phyloP scores from a whole-genome alignment of 345 rosid species.

The Eucalyptus curtisii region DNA sequence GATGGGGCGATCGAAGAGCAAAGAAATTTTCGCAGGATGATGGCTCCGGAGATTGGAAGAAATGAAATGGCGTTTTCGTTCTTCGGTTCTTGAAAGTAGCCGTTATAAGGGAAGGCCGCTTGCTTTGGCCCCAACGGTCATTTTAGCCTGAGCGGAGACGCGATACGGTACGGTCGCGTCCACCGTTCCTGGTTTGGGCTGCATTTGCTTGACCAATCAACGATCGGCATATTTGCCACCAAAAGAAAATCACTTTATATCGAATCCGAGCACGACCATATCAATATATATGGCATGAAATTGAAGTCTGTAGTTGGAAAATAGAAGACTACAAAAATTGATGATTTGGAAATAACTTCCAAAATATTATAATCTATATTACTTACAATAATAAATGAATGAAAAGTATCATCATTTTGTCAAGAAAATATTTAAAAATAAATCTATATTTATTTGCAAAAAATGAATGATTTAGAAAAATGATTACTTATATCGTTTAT shows the following conservation, averaged over 20 bases:
- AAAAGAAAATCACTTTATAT: background rate
- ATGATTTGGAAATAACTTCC: background rate
- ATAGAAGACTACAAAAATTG: background rate
- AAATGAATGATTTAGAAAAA: background rate
- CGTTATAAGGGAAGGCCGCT: background rate
- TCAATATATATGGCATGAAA: background rate
- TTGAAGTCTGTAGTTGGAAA: background rate
- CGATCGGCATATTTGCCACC: background rate
- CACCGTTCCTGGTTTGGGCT: background rate
- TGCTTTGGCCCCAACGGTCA: slow-evolving; percentile 2
- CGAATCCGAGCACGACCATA: background rate
- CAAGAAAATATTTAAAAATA: background rate
- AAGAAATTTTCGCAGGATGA: background rate
- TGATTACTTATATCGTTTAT: accelerated
- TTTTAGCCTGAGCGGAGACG: background rate
- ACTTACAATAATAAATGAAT: background rate
- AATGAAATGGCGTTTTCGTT: background rate
- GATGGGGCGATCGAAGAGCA: background rate
- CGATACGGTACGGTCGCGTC: background rate
- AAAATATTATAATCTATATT: background rate
- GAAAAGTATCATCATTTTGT: background rate
- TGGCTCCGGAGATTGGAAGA: background rate
- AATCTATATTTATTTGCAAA: background rate
- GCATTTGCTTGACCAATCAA: background rate
- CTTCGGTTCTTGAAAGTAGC: slow-evolving; percentile 6